Evolutionary conservation across 208 protist species (phyloP).

Genomic region (Leishmania gerbilli): DNA sequence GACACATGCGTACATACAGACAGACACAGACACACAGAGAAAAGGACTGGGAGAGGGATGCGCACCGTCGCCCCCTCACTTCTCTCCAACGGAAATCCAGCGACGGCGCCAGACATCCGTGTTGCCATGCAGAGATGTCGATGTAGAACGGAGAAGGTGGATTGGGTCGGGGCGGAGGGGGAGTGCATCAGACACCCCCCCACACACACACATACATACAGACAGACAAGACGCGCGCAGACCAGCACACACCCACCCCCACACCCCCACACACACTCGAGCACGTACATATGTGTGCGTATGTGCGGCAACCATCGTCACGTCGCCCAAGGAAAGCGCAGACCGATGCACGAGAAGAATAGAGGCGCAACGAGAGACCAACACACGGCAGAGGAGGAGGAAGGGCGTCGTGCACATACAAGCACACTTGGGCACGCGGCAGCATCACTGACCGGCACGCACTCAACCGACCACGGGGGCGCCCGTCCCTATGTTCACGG

Average conservation of each 20-base stretch:
- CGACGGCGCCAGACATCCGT: no score
- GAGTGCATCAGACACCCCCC: background rate
- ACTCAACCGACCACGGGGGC: background rate
- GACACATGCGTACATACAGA: background rate
- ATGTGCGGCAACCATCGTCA: no score
- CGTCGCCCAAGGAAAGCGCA: no score
- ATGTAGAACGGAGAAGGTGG: no score
- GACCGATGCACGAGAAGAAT: background rate
- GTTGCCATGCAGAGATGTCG: no score
- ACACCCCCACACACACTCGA: background rate
- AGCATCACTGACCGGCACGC: background rate
- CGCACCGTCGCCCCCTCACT: background rate
- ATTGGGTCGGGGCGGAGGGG: background rate
- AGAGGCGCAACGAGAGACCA: background rate
- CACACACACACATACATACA: conserved; percentile 1
- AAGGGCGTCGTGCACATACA: background rate
- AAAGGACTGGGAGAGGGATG: background rate
- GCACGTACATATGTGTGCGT: no score
- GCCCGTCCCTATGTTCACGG: background rate
- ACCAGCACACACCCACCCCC: no score
- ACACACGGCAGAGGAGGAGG: background rate
- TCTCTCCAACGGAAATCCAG: no score
- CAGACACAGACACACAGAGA: background rate
- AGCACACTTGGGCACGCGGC: background rate
- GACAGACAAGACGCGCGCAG: background rate